Evolutionary conservation across 2,329 filamentous ascomycete genomes (phyloP).

Genomic region (Ramichloridium luteum): DNA sequence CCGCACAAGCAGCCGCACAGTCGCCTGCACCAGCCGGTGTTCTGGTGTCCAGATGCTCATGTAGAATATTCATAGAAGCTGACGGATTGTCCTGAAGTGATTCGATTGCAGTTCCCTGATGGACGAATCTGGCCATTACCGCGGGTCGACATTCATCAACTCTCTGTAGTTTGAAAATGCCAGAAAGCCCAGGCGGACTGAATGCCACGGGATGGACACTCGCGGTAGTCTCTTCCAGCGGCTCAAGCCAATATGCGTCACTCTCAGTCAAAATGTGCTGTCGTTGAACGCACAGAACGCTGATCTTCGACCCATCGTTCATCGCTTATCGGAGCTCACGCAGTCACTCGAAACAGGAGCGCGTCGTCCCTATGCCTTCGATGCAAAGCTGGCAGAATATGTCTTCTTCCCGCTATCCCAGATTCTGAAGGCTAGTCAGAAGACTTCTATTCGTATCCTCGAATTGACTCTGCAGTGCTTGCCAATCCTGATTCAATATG

Average conservation of each 20-base stretch:
- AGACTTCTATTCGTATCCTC: constrained; percentile 56
- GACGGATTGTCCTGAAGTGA: too few species aligned
- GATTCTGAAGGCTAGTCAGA: constrained; percentile 64
- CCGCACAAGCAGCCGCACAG: too few species aligned
- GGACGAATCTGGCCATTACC: too few species aligned
- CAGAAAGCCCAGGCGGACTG: too few species aligned
- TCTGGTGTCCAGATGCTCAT: too few species aligned
- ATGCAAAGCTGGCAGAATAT: constrained; percentile 82
- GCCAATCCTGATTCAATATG: constrained; percentile 57
- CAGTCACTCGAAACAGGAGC: constrained; percentile 26
- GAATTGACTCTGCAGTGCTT: constrained; percentile 70
- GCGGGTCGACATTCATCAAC: too few species aligned
- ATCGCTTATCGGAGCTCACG: constrained; percentile 36
- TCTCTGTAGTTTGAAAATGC: too few species aligned
- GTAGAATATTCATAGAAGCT: too few species aligned
- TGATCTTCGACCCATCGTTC: constrained; percentile 32
- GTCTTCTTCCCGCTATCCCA: constrained; percentile 86
- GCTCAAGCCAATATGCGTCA: constrained; percentile 48
- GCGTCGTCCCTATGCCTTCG: constrained; percentile 38
- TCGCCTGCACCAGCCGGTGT: too few species aligned
- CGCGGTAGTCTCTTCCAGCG: constrained; percentile 33
- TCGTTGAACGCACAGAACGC: constrained; percentile 33
- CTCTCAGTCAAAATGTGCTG: constrained; percentile 43
- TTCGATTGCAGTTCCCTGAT: too few species aligned
- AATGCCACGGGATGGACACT: constrained; percentile 18